Evolutionary conservation across 768 basidiomycete species (phyloP), one percentile per base, ranked within the genome.

Genomic region (Suillus americanus): DNA sequence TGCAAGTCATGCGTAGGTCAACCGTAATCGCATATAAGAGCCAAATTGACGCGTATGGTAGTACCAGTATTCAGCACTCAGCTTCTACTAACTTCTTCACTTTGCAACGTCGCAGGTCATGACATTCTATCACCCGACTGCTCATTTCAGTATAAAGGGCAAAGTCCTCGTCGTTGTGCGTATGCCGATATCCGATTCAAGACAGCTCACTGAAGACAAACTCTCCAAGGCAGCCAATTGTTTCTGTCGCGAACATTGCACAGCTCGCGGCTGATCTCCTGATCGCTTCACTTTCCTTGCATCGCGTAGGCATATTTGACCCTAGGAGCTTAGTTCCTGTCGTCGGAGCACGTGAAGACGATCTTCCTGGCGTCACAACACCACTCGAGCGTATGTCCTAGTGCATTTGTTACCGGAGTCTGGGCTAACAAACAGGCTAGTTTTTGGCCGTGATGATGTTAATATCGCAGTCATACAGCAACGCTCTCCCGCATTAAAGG

Each of bases 171-270:
- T 76, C 54, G 73, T 76, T 59, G 75, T 77, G 63, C 61, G 75
- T 64, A 65, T 25, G 50, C 13, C 5, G n/a, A 20, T 62, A 25
- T 41, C 0, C 38, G 38, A 51, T 12, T 18, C 16, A 18, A 23
- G 62, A 16, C 56, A 51, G n/a, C 61, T 64, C 51, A 30, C 51
- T 53, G 51, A 61, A 63, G 45, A 46, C 33, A 60, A 23, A 18
- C 8, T 38, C 56, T 50, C 46, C 70, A 74, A 67, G 68, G 46
- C 62, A 86, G 85, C 92, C 93, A 40, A 72, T 92, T 51, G 90
- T 94, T 13, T 93, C 92, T 6, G 85, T 86, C 13, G 92, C 90
- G 56, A 94, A 94, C 77, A 83, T 94, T 50, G 81, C 87, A n/a
- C 92, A 95, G 71, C 81, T 95, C 14, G 85, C 91, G 0, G 86